These are phyloP conservation scores for Cucurbita moschata DNA, from an alignment of 306 rosid genomes.

Conservation along the genomic window DNA sequence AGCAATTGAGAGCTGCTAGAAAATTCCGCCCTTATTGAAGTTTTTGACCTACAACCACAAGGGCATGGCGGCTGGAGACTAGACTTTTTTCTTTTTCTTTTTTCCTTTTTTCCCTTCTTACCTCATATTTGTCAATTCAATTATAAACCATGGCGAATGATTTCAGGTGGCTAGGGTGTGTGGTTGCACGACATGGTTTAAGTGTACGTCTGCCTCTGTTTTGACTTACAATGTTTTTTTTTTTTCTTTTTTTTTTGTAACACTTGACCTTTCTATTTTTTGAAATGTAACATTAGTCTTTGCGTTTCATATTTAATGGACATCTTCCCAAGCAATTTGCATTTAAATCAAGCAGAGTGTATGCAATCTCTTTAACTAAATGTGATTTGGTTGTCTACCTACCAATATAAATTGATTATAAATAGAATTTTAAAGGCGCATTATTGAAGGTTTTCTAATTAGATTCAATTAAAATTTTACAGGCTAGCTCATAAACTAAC, in stretches of 20 bases:
- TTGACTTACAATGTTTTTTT: neutral
- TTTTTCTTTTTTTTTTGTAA: neutral
- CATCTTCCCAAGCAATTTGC: neutral
- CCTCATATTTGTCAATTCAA: neutral
- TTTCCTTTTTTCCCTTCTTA: neutral
- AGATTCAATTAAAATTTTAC: too few species aligned
- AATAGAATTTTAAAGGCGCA: too few species aligned
- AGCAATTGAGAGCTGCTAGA: conserved; percentile 72
- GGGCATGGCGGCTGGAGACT: neutral
- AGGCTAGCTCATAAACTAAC: too few species aligned
- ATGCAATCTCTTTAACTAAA: too few species aligned
- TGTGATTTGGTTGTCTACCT: too few species aligned
- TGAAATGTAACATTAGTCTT: neutral
- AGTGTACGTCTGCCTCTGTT: neutral
- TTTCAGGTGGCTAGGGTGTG: neutral
- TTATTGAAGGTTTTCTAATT: too few species aligned
- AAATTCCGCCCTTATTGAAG: conserved; percentile 73
- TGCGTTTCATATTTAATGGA: neutral
- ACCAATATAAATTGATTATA: too few species aligned
- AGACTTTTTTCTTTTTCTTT: too few species aligned
- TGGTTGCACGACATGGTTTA: neutral
- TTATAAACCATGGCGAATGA: neutral
- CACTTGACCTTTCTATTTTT: neutral
- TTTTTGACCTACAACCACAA: neutral
- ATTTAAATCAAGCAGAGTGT: too few species aligned